Conservation (phyloP, 2,329 filamentous ascomycete genomes). For the Scortechinia acanthostroma region DNA sequence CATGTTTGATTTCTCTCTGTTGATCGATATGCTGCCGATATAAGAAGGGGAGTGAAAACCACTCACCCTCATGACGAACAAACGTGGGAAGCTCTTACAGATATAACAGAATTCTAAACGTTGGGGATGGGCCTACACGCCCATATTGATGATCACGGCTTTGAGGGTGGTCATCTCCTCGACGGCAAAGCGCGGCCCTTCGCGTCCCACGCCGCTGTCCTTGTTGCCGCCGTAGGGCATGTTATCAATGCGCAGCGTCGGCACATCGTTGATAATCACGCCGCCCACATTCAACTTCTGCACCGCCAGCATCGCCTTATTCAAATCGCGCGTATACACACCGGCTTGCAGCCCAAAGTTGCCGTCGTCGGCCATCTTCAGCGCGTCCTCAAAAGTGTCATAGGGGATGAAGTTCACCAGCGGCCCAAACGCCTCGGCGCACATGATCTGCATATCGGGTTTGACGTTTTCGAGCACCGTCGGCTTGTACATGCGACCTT, state of each 20-base stretch:
- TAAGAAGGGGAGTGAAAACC: too few relatives aligned
- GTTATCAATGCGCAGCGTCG: slow-evolving; percentile 65
- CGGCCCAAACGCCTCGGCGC: slow-evolving; percentile 44
- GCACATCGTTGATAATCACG: slow-evolving; percentile 43
- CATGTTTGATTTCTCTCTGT: too few relatives aligned
- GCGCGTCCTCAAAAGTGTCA: slow-evolving; percentile 33
- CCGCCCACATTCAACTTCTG: slow-evolving; percentile 37
- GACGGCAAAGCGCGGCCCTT: too few relatives aligned
- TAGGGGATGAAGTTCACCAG: slow-evolving; percentile 38
- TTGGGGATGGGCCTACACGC: too few relatives aligned
- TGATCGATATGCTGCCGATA: too few relatives aligned
- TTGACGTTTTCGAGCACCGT: slow-evolving; percentile 36
- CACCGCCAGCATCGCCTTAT: slow-evolving; percentile 26
- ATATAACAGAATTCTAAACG: too few relatives aligned
- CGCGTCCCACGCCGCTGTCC: slow-evolving; percentile 64
- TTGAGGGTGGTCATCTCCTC: too few relatives aligned
- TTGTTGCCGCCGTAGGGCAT: slow-evolving; percentile 63
- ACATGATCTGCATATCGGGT: too few relatives aligned
- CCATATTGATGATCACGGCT: too few relatives aligned
- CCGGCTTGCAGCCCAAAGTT: slow-evolving; percentile 24
- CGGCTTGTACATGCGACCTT: slow-evolving; percentile 38
- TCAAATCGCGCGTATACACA: slow-evolving; percentile 8
- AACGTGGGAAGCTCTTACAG: too few relatives aligned
- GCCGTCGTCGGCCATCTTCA: slow-evolving; percentile 36
- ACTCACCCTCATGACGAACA: too few relatives aligned